Evolutionary conservation across 2,329 filamentous ascomycete species (phyloP).

Genomic region (Phialophora tarda): DNA sequence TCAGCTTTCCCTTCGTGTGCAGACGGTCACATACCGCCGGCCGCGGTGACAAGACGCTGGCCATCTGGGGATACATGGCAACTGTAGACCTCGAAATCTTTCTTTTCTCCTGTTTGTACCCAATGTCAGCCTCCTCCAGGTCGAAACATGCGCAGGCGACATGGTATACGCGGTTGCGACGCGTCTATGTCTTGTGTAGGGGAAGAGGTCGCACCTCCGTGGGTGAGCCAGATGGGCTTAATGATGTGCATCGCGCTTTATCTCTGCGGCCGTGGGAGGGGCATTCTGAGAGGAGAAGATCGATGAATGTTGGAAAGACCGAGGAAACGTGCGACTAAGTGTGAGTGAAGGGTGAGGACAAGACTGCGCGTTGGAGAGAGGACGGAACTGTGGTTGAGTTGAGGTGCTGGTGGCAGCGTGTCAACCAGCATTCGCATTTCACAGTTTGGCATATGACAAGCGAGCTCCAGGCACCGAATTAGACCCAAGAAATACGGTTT

Average conservation of each 20-base stretch:
- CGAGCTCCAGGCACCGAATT: background rate
- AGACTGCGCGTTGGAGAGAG: slow-evolving; percentile 1
- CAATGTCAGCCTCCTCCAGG: slow-evolving; percentile 16
- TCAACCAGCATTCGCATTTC: background rate
- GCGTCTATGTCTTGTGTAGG: slow-evolving; percentile 23
- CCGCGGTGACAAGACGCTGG: slow-evolving; percentile 86
- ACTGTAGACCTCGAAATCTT: slow-evolving; percentile 98
- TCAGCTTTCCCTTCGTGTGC: background rate
- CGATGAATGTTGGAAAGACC: background rate
- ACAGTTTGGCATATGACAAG: slow-evolving; percentile 5
- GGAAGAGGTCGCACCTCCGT: slow-evolving; percentile 69
- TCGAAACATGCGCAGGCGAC: slow-evolving; percentile 17
- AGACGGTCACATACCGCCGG: slow-evolving; percentile 70
- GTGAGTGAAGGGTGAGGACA: background rate
- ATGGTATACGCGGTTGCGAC: slow-evolving; percentile 33
- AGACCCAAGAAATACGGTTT: background rate
- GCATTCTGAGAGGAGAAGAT: slow-evolving; percentile 21
- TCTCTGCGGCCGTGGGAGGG: slow-evolving; percentile 22
- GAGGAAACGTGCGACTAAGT: background rate
- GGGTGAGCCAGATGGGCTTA: slow-evolving; percentile 94
- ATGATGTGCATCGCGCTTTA: slow-evolving; percentile 73
- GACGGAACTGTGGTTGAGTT: background rate
- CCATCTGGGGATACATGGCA: slow-evolving; percentile 97
- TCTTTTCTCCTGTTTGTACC: slow-evolving; percentile 75
- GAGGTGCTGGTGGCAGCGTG: background rate